Evolutionary conservation across 1,284 basidiomycete species (phyloP), one percentile per base, ranked within the genome.

Genomic region (Heterobasidion parviporum): DNA sequence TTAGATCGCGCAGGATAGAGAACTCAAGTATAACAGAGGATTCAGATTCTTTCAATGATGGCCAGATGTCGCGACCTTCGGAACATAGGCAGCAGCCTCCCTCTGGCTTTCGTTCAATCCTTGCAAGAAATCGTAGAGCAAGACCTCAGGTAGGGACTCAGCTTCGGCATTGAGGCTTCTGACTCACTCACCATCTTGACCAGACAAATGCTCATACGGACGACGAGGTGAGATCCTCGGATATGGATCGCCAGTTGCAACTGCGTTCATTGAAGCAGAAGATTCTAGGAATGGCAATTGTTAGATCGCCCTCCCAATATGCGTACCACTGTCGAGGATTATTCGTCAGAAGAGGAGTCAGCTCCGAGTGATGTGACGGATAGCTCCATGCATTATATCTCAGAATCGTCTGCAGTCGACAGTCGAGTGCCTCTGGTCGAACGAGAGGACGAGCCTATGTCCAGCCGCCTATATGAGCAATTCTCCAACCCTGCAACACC

Each of bases 361-460:
- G 45, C 44, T 18, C 48, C 50, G 12, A 60, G 54, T 38, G 55
- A 54, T 38, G 32, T 46, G 16, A 43, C 59, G 3, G 51, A 52
- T 2, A 5, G 26, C 12, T 35, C 47, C 8, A 49, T 45, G 9
- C 56, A 57, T 32, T 15, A 53, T 14, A 52, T 56, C 12, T 57
- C 59, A 7, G 56, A 57, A 33, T 56, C 59, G 1, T 57, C 60
- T 12, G 33, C 49, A 20, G 18, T 47, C 16, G 54, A 49, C 7
- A 61, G 60, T 10, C 56, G 56, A 26, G 36, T 61, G 32, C 60
- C 60, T 20, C 20, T 55, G 10, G 59, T 61, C 15, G 33, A 61
- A 43, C 53, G 60, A 36, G 45, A 61, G 35, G 58, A 45, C 10
- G 14, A 48, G 6, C 32, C 33, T n/a, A 35, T 33, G 20, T n/a